These are phyloP conservation scores for Blastobotrys americana DNA, from an alignment of 805 yeast species.

Conservation along the genomic window DNA sequence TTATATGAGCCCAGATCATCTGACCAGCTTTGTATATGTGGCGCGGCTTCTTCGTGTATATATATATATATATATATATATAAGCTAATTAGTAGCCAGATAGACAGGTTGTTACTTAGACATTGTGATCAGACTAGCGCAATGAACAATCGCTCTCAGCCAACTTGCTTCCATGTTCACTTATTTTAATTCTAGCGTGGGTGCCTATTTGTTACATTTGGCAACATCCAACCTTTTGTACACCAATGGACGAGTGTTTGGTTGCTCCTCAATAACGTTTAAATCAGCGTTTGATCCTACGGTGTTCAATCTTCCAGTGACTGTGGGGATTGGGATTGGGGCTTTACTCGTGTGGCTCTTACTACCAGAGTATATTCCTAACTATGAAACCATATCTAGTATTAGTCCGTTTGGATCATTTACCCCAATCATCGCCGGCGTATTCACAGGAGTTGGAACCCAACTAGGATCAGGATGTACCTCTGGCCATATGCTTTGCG, in stretches of 20 bases:
- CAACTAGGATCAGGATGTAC: conserved; percentile 46
- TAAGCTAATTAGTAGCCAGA: no score
- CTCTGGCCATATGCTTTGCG: conserved; percentile 49
- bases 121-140: no score
- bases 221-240: conserved; percentile 39
- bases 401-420: conserved; percentile 10
- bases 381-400: conserved; percentile 9
- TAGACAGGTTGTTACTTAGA: no score
- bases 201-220: conserved; percentile 42
- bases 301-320: conserved; percentile 27
- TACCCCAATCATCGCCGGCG: conserved; percentile 31
- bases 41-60: no score
- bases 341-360: conserved; percentile 22
- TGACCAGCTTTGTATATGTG: no score
- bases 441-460: conserved; percentile 43
- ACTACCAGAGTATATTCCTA: conserved; percentile 30
- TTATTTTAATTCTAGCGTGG: conserved; percentile 38
- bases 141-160: no score
- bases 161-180: conserved; percentile 48
- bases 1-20: no score
- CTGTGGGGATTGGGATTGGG: conserved; percentile 32
- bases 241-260: conserved; percentile 38
- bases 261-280: conserved; percentile 41
- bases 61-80: no score
- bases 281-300: conserved; percentile 28